phyloP scores from a whole-genome alignment of 73 alveolate species.

The Tetrahymena elliotti region DNA sequence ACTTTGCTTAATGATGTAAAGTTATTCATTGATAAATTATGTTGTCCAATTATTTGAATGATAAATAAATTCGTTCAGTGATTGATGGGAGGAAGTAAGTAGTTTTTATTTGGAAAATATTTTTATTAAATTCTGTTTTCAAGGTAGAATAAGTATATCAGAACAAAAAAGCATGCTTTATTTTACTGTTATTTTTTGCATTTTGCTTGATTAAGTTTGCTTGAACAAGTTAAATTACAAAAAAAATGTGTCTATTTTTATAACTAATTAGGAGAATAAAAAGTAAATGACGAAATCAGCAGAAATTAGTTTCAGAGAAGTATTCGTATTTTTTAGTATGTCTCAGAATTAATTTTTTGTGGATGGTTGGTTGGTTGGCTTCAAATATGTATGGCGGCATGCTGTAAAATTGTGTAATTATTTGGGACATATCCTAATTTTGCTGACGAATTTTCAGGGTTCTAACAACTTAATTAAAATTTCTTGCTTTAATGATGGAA shows the following conservation, averaged over 20 bases:
- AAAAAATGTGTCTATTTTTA: not conserved
- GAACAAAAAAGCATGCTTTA: no score
- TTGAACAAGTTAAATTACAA: not conserved
- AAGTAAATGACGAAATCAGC: not conserved
- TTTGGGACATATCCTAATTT: not conserved
- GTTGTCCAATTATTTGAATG: no score
- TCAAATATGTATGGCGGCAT: not conserved
- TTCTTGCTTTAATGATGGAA: not conserved
- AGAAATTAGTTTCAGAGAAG: not conserved
- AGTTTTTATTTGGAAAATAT: no score
- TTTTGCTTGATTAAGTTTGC: not conserved
- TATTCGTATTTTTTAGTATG: not conserved
- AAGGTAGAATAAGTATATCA: no score
- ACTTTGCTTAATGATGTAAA: no score
- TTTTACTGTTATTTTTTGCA: not conserved
- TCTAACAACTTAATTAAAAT: not conserved
- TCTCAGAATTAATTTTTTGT: not conserved
- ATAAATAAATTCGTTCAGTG: not conserved
- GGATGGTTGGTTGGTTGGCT: no score
- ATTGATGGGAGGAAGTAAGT: no score
- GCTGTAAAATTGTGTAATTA: not conserved
- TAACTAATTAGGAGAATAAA: not conserved
- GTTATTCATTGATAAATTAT: not conserved
- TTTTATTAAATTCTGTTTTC: no score
- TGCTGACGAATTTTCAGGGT: not conserved